These are phyloP conservation scores for Penicillium brasilianum DNA, from an alignment of 2,329 filamentous ascomycete species.

Conservation along the genomic window DNA sequence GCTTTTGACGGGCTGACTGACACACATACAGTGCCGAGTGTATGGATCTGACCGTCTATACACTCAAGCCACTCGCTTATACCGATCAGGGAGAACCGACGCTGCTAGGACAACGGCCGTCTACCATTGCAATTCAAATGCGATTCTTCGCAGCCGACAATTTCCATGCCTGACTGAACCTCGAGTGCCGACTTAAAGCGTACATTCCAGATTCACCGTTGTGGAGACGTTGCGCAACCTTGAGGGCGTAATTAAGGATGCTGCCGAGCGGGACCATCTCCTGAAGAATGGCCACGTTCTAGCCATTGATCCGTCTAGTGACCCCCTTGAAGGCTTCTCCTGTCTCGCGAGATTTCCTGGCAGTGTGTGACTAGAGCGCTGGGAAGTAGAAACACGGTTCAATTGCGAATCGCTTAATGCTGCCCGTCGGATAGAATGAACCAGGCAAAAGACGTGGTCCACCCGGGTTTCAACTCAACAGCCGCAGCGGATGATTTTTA, in stretches of 20 bases:
- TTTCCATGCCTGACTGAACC: constrained; percentile 13
- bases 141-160: constrained; percentile 48
- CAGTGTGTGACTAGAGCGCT: constrained; percentile 29
- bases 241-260: constrained; percentile 11
- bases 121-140: constrained; percentile 69
- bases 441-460: constrained; percentile 18
- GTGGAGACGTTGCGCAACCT: constrained; percentile 15
- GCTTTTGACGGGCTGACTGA: not conserved
- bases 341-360: constrained; percentile 27
- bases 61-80: not conserved
- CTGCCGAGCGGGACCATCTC: constrained; percentile 16
- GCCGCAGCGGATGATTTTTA: constrained; percentile 29
- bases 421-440: constrained; percentile 24
- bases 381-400: constrained; percentile 16
- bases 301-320: constrained; percentile 32
- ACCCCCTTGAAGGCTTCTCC: constrained; percentile 29
- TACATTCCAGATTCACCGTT: constrained; percentile 29
- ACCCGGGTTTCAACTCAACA: constrained; percentile 21
- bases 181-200: constrained; percentile 25
- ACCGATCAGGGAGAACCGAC: constrained; percentile 55
- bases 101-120: constrained; percentile 59
- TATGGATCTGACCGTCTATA: not conserved
- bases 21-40: no score
- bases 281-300: constrained; percentile 17
- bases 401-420: constrained; percentile 18